These are phyloP conservation scores for Rubia peregrina DNA, from an alignment of 305 asterid species.

Conservation along the genomic window DNA sequence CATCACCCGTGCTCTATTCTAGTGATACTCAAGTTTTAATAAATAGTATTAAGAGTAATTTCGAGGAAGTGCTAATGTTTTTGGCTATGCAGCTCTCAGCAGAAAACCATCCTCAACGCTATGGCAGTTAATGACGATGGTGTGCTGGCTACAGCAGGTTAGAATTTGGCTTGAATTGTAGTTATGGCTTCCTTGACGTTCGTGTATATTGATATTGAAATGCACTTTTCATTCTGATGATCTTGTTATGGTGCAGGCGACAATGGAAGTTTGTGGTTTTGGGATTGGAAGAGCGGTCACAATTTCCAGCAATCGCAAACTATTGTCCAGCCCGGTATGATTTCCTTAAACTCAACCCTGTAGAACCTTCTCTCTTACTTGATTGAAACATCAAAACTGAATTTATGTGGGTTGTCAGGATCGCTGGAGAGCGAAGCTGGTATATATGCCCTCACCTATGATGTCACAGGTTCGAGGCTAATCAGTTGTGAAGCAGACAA, in stretches of 20 bases:
- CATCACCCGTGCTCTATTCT: not conserved
- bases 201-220: not conserved
- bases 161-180: conserved; percentile 12
- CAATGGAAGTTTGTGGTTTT: conserved; percentile 98
- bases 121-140: conserved; percentile 95
- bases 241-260: conserved; percentile 46
- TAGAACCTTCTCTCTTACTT: not conserved
- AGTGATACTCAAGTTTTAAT: not conserved
- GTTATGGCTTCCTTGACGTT: not conserved
- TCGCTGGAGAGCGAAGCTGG: conserved; percentile 98
- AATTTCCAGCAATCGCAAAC: conserved; percentile 97
- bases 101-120: conserved; percentile 86
- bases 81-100: conserved; percentile 60
- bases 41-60: not conserved
- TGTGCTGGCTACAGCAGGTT: conserved; percentile 87
- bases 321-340: conserved; percentile 85
- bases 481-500: conserved; percentile 93
- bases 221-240: not conserved
- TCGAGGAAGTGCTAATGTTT: not conserved
- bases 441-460: conserved; percentile 65
- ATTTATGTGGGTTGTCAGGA: conserved; percentile 39
- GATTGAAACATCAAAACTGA: not conserved
- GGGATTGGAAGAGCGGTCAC: conserved; percentile 99
- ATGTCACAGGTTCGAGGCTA: conserved; percentile 80
- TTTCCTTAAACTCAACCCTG: not conserved